Conservation (phyloP, 2,329 filamentous ascomycete species). For the Fusarium circinatum region DNA sequence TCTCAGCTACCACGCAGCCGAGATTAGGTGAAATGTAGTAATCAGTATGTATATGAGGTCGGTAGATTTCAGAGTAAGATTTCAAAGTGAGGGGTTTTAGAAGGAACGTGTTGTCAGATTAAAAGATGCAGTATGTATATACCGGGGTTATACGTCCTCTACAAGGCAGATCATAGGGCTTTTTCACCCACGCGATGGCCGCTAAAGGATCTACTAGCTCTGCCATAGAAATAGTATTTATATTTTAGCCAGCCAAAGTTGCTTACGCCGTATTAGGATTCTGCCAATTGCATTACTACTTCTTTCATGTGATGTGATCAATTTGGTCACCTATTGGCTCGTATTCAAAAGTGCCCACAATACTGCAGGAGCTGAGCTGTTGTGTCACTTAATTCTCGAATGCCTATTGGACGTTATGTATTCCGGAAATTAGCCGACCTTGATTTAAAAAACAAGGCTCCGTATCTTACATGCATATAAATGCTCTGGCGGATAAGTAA, state of each 20-base stretch:
- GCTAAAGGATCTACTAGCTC: fast-evolving
- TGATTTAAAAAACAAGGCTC: not conserved
- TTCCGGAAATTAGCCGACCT: not conserved
- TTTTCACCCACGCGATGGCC: not conserved
- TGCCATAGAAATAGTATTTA: not conserved
- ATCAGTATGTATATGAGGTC: not conserved
- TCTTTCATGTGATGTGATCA: fast-evolving
- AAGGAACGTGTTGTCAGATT: not conserved
- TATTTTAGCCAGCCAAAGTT: too few species aligned
- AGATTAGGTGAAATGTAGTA: fast-evolving
- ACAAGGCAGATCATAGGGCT: not conserved
- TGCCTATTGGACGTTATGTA: not conserved
- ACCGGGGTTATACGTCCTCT: fast-evolving
- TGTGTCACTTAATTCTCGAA: fast-evolving
- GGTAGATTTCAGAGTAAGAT: not conserved
- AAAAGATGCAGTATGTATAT: not conserved
- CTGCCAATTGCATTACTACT: too few species aligned
- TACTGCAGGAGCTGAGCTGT: not conserved
- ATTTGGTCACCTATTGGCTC: fast-evolving
- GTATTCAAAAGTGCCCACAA: fast-evolving
- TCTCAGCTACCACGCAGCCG: fast-evolving
- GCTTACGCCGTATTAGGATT: too few species aligned
- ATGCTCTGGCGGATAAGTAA: too few species aligned
- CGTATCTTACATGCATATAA: too few species aligned
- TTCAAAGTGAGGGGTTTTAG: not conserved